Conservation (phyloP, 2,329 filamentous ascomycete species). For the Eutypa lata region DNA sequence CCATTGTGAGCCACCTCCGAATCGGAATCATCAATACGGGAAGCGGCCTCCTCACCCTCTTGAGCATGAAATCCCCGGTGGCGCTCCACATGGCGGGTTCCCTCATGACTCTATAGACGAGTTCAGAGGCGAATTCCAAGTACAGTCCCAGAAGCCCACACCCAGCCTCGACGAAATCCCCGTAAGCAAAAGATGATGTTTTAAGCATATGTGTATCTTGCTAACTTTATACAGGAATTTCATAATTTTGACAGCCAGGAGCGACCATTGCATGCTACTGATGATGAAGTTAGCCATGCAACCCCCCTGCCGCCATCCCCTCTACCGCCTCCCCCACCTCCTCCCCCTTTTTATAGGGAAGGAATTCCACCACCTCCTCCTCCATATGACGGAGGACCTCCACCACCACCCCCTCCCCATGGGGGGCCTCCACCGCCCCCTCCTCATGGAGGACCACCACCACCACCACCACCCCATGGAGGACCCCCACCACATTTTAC, state of each 20-base stretch:
- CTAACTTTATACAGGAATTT: not conserved
- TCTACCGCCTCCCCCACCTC: slow-evolving; percentile 22
- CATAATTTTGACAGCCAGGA: not conserved
- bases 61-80: not conserved
- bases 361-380: slow-evolving; percentile 6
- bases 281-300: not conserved
- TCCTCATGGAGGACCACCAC: slow-evolving; percentile 11
- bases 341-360: slow-evolving; percentile 18
- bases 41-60: not conserved
- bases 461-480: slow-evolving; percentile 11
- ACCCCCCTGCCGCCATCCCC: slow-evolving; percentile 20
- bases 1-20: no score
- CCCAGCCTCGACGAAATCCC: not conserved
- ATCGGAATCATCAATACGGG: no score
- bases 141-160: not conserved
- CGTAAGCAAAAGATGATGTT: not conserved
- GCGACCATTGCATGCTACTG: not conserved
- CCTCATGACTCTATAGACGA: not conserved
- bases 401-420: slow-evolving; percentile 11
- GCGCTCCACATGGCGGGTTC: not conserved
- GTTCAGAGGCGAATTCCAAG: not conserved
- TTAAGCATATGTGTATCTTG: not conserved
- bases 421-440: slow-evolving; percentile 8
- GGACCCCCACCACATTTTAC: slow-evolving; percentile 9
- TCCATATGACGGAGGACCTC: not conserved